Conservation (phyloP, 768 basidiomycete genomes). For the Dentipellis fragilis region DNA sequence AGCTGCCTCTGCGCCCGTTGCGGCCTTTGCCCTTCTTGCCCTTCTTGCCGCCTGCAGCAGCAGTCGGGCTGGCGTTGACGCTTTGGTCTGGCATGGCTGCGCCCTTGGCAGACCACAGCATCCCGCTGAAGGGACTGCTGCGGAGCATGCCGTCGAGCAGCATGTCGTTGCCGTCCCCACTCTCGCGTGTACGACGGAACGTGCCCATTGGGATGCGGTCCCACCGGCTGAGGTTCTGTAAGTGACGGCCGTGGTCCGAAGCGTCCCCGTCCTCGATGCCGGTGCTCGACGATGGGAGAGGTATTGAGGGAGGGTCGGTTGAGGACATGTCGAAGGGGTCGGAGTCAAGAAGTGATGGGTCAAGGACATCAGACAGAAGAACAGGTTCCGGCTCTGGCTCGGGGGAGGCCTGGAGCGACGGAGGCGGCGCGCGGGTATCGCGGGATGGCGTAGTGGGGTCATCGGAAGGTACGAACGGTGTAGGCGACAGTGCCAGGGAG, state of each 20-base stretch:
- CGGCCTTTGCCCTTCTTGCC: conserved; percentile 20
- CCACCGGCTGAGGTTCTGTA: conserved; percentile 55
- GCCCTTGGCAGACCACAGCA: conserved; percentile 6
- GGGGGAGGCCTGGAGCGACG: conserved; percentile 16
- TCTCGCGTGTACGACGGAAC: conserved; percentile 53
- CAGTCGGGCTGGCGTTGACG: conserved; percentile 11
- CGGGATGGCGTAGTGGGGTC: conserved; percentile 25
- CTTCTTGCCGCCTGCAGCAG: conserved; percentile 16
- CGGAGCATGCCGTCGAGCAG: conserved; percentile 9
- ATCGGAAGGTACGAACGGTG: conserved; percentile 18
- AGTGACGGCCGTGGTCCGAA: conserved; percentile 27
- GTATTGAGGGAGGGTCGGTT: not conserved
- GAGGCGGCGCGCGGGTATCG: conserved; percentile 16
- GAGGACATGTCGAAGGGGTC: conserved; percentile 26
- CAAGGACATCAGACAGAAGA: conserved; percentile 67
- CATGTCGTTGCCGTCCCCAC: conserved; percentile 13
- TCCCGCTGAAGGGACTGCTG: conserved; percentile 12
- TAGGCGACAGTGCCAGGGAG: conserved; percentile 22
- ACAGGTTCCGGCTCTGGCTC: conserved; percentile 39
- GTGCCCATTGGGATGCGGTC: conserved; percentile 64
- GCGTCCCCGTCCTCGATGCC: conserved; percentile 8
- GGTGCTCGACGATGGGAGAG: conserved; percentile 7
- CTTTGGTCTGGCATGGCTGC: conserved; percentile 5
- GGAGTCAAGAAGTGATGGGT: conserved; percentile 58
- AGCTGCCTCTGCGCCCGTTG: conserved; percentile 13